Percentiles rank a stretch among this genome's conserved stretches.
Conservation (phyloP, 2,329 filamentous ascomycete genomes). For the Aspergillus tamarii region DNA sequence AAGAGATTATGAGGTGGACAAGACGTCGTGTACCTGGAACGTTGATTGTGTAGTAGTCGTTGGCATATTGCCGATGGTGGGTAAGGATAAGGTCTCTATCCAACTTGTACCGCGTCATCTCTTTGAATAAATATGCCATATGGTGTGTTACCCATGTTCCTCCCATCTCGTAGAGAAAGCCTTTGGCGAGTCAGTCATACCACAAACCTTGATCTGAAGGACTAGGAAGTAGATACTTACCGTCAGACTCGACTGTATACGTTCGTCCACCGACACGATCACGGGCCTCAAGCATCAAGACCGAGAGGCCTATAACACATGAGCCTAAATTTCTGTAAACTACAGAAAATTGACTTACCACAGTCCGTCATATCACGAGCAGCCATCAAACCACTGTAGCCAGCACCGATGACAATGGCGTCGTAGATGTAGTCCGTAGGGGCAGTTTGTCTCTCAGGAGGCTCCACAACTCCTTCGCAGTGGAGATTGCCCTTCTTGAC, state of each 20-base stretch:
- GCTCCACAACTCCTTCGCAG: conserved; percentile 10
- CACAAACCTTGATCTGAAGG: too few relatives aligned
- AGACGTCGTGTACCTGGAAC: conserved; percentile 1
- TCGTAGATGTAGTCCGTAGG: conserved; percentile 18
- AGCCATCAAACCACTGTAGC: conserved; percentile 36
- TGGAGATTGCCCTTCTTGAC: neutral
- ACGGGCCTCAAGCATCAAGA: conserved; percentile 50
- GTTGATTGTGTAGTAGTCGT: conserved; percentile 20
- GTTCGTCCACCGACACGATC: conserved; percentile 52
- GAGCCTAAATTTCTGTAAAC: neutral
- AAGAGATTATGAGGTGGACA: neutral
- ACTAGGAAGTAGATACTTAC: neutral
- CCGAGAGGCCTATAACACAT: conserved; percentile 5
- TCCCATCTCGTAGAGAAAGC: conserved; percentile 10
- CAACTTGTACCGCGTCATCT: conserved; percentile 12
- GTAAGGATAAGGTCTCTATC: conserved; percentile 9
- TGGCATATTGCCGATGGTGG: conserved; percentile 5
- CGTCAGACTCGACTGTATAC: conserved; percentile 11
- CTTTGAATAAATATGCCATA: conserved; percentile 10
- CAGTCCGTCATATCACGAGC: conserved; percentile 31
- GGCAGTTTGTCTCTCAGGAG: conserved; percentile 2
- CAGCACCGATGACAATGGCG: conserved; percentile 35
- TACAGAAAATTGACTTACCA: neutral
- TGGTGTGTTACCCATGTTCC: conserved; percentile 14
- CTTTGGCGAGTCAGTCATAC: neutral